Evolutionary conservation across 2,329 filamentous ascomycete genomes (phyloP).

Genomic region (Blastomyces parvus): DNA sequence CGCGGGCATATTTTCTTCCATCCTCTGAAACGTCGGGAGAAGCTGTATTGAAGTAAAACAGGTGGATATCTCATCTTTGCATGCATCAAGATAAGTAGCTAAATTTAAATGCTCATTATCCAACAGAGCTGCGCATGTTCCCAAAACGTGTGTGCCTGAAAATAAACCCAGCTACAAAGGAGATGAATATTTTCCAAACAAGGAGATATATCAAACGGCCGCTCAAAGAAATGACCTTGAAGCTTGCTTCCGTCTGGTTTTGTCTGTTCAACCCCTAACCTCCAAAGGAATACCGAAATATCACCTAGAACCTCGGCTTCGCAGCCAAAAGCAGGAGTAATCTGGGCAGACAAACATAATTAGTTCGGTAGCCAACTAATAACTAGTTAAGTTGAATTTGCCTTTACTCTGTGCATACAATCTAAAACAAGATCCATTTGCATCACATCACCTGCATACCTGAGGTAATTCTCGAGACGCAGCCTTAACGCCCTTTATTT

Average conservation of each 20-base stretch:
- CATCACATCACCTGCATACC: background rate
- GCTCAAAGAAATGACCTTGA: background rate
- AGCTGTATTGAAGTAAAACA: background rate
- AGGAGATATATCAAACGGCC: background rate
- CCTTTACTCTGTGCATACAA: too few relatives aligned
- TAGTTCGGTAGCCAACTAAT: too few relatives aligned
- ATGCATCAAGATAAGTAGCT: too few relatives aligned
- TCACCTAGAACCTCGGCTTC: too few relatives aligned
- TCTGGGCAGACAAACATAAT: too few relatives aligned
- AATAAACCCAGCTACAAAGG: background rate
- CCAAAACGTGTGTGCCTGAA: background rate
- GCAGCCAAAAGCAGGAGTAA: too few relatives aligned
- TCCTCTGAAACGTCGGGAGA: background rate
- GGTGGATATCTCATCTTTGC: background rate
- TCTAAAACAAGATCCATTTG: background rate
- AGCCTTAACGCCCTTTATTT: background rate
- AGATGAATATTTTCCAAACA: background rate
- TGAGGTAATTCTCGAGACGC: too few relatives aligned
- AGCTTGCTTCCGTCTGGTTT: too few relatives aligned
- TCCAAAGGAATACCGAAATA: background rate
- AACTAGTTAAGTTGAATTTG: too few relatives aligned
- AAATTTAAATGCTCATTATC: too few relatives aligned
- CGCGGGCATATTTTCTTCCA: background rate
- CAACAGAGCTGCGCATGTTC: background rate
- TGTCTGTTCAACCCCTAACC: too few relatives aligned